Evolutionary conservation across 108 stramenopile genomes (phyloP), one percentile per base, ranked within the genome.

Genomic region (Fistulifera solaris): DNA sequence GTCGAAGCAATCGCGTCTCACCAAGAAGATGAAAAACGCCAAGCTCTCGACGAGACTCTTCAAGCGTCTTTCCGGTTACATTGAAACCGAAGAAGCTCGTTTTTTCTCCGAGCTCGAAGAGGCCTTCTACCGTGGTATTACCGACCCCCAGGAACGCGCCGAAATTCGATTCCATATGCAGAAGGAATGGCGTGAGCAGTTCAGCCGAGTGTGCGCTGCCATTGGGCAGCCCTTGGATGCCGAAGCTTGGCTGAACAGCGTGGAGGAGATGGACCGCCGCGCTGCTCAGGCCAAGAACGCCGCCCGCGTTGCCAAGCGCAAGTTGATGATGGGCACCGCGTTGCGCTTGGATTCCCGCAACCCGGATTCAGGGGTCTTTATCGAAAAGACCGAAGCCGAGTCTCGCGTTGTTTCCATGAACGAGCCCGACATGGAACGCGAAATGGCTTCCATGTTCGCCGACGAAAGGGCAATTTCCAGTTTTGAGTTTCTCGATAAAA

Each of bases 21-120:
- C 90, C 41, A 93, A 93, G 66, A 93, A 93, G 68, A 93, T 93
- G 90, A 93, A 93, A 52, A 83, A 93, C 31, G 86, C 87, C 27
- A 83, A 80, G 56, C 67, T 93, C 11, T 81, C 80, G 48, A 64
- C 81, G 52, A 85, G 68, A 54, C 64, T 67, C 14, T 89, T 70
- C 52, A 52, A 64, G 46, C 65, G 57, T 1, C 54, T 38, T 1
- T 41, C 38, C 27, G 80, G 83, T 12, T 71, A 24, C 52, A 44
- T 89, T 19, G 31, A 25, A 2, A 66, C 76, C 40, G 45, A 56
- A 12, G 76, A 81, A 7, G 80, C 79, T 6, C 49, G 56, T 14
- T 64, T 70, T 38, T 77, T 93, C 18, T 84, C 83, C 6, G 56
- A 76, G 8, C 52, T 84, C 12, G 90, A 93, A 53, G 56, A 66